These are phyloP conservation scores for Hypholoma fasciculare DNA, from an alignment of 768 basidiomycete species.

Conservation along the genomic window DNA sequence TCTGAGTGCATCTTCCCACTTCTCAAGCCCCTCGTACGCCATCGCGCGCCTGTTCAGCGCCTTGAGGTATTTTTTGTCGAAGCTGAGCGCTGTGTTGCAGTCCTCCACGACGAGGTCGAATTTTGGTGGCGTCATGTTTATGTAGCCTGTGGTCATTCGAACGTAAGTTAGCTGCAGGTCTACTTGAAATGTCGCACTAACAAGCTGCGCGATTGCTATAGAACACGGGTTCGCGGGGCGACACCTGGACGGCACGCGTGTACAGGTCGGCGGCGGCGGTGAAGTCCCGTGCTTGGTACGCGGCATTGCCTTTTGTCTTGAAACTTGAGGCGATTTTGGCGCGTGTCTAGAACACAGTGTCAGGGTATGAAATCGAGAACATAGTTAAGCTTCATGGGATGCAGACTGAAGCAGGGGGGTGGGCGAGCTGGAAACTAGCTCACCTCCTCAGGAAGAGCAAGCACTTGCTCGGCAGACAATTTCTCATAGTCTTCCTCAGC, in stretches of 20 bases:
- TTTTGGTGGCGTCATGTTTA: conserved; percentile 87
- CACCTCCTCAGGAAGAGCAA: conserved; percentile 60
- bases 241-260: conserved; percentile 71
- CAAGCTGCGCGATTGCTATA: conserved; percentile 98
- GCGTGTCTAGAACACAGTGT: conserved; percentile 53
- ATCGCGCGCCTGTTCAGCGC: conserved; percentile 87
- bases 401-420: not conserved
- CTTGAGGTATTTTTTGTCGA: conserved; percentile 86
- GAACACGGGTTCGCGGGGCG: conserved; percentile 88
- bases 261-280: conserved; percentile 62
- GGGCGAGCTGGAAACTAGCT: conserved; percentile 8
- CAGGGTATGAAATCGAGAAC: not conserved
- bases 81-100: conserved; percentile 83
- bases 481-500: conserved; percentile 36
- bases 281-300: conserved; percentile 66
- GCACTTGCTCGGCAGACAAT: conserved; percentile 56
- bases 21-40: conserved; percentile 77
- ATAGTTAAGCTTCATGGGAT: not conserved
- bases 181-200: conserved; percentile 34
- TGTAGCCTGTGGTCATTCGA: conserved; percentile 60
- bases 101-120: conserved; percentile 82
- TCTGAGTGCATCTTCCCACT: conserved; percentile 79
- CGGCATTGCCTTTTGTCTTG: conserved; percentile 71
- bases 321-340: conserved; percentile 58
- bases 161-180: not conserved